These are phyloP conservation scores for Rauvolfia tetraphylla DNA, from an alignment of 257 asterid species.

Conservation along the genomic window DNA sequence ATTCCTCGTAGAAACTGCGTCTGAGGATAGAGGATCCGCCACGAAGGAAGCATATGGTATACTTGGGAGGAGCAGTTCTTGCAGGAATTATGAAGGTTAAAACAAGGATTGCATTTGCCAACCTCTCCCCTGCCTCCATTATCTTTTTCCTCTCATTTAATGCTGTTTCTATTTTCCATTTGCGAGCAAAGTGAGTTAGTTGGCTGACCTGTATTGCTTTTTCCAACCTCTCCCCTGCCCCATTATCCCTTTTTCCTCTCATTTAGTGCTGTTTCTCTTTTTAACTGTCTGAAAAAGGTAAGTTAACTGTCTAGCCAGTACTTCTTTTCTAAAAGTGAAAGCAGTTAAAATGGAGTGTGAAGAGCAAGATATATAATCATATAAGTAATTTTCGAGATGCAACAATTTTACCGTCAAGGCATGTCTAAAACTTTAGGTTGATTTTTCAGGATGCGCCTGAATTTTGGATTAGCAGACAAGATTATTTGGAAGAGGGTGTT, in stretches of 20 bases:
- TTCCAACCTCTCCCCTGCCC: no score
- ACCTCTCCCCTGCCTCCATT: conserved; percentile 10
- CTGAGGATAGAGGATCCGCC: conserved; percentile 98
- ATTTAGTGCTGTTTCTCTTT: no score
- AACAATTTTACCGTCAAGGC: not conserved
- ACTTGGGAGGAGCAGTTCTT: conserved; percentile 97
- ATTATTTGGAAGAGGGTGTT: conserved; percentile 94
- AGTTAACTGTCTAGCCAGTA: not conserved
- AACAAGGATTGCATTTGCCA: conserved; percentile 7
- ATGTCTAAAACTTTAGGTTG: not conserved
- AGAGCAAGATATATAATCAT: not conserved
- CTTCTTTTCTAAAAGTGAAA: not conserved
- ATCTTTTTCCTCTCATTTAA: conserved; percentile 10
- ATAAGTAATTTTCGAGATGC: not conserved
- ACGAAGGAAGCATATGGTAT: conserved; percentile 97
- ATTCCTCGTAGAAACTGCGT: conserved; percentile 65
- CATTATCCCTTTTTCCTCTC: no score
- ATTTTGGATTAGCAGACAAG: conserved; percentile 95
- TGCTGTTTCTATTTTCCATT: not conserved
- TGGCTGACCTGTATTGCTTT: no score
- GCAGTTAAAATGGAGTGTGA: not conserved
- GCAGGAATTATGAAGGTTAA: conserved; percentile 99
- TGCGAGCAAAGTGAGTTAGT: not conserved
- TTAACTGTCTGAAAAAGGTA: no score
- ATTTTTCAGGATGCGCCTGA: conserved; percentile 92